phyloP scores from a whole-genome alignment of 257 asterid genomes.

The Penstemon davidsonii region DNA sequence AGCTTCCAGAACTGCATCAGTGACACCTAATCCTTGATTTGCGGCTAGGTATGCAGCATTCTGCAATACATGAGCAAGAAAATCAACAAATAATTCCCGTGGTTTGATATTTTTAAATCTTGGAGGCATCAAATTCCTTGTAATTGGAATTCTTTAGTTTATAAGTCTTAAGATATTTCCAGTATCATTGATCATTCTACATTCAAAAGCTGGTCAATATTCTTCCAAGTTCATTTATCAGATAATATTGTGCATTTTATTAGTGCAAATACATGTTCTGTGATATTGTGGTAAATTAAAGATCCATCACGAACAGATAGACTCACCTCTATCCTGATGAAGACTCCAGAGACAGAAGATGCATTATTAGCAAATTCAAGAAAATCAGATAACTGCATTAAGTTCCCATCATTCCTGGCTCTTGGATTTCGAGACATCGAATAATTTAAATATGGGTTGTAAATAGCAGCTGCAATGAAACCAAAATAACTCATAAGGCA shows the following conservation, averaged over 20 bases:
- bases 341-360: slow-evolving; percentile 67
- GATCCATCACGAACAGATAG: slow-evolving; percentile 17
- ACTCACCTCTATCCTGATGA: slow-evolving; percentile 70
- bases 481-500: slow-evolving; percentile 19
- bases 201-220: not conserved
- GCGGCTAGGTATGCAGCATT: slow-evolving; percentile 76
- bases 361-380: slow-evolving; percentile 57
- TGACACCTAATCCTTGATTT: slow-evolving; percentile 63
- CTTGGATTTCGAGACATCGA: slow-evolving; percentile 53
- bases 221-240: slow-evolving; percentile 3
- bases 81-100: not conserved
- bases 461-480: slow-evolving; percentile 59
- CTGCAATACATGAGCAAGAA: slow-evolving; percentile 41
- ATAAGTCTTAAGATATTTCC: not conserved
- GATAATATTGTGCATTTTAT: not conserved
- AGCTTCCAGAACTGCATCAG: slow-evolving; percentile 57
- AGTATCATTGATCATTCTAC: slow-evolving; percentile 1
- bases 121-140: not conserved
- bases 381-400: slow-evolving; percentile 56
- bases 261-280: slow-evolving; percentile 3
- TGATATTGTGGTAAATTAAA: slow-evolving; percentile 9
- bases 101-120: no score
- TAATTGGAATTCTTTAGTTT: not conserved
- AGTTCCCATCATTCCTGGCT: slow-evolving; percentile 39
- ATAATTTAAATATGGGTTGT: slow-evolving; percentile 36